Conservation (phyloP, 2,329 filamentous ascomycete species). For the Aspergillus thermomutatus region DNA sequence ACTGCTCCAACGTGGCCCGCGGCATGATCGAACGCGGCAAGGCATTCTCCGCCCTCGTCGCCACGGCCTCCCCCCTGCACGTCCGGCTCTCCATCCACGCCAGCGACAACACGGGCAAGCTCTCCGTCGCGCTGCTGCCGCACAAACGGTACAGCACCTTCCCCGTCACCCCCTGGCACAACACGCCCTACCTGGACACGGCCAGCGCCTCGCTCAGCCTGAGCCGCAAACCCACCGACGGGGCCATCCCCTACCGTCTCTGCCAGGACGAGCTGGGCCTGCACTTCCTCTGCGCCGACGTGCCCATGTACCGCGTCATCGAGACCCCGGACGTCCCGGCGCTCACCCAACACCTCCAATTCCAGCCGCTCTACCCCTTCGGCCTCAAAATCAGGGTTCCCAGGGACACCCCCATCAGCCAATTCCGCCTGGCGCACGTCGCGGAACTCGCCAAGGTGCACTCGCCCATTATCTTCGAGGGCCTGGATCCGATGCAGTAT, state of each 20-base stretch:
- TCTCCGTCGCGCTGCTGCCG: background rate
- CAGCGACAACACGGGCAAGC: background rate
- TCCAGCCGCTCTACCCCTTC: background rate
- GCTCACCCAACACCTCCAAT: background rate
- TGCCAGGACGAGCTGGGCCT: background rate
- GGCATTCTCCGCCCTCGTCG: background rate
- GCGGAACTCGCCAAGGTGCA: background rate
- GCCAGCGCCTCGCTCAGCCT: background rate
- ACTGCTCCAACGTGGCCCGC: background rate
- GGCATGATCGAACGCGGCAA: background rate
- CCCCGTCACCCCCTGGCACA: background rate
- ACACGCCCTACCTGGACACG: background rate
- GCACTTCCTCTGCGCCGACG: background rate
- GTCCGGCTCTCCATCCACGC: background rate
- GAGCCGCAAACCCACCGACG: background rate
- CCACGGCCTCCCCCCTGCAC: background rate
- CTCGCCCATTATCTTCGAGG: background rate
- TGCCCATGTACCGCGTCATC: background rate
- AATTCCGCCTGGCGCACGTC: background rate
- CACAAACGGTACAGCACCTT: background rate
- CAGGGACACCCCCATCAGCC: background rate
- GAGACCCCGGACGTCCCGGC: background rate
- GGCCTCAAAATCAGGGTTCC: background rate
- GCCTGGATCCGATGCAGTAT: background rate
- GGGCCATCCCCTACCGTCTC: background rate